Conservation (phyloP, 225 moss, liverwort and hornwort genomes). For the Takakia lepidozioides region DNA sequence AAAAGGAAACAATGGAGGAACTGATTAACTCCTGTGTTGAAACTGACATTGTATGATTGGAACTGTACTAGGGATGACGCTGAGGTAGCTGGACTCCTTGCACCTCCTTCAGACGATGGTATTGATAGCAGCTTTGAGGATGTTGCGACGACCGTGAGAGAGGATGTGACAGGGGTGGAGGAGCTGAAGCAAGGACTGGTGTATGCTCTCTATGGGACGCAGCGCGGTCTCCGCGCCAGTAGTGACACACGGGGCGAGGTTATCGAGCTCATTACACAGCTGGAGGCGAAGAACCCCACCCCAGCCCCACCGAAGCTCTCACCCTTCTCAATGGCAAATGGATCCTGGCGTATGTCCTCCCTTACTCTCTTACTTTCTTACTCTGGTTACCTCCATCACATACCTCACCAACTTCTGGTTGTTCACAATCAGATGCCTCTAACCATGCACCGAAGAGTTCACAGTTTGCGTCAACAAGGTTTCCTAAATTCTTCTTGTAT, state of each 20-base stretch:
- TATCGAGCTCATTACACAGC: constrained; percentile 82
- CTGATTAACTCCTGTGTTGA: background rate
- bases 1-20: background rate
- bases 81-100: constrained; percentile 36
- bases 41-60: background rate
- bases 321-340: constrained; percentile 84
- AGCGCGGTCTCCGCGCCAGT: constrained; percentile 84
- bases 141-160: constrained; percentile 25
- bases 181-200: constrained; percentile 82
- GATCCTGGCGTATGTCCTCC: constrained; percentile 79
- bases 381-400: too few species aligned
- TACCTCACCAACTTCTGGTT: too few species aligned
- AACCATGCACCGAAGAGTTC: too few species aligned
- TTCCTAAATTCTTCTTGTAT: too few species aligned
- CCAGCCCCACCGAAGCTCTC: constrained; percentile 72
- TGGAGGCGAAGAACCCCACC: constrained; percentile 93
- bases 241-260: constrained; percentile 94
- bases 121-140: constrained; percentile 9
- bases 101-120: constrained; percentile 33
- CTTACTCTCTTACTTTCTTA: too few species aligned
- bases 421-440: too few species aligned
- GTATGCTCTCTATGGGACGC: constrained; percentile 71
- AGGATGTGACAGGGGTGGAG: constrained; percentile 47
- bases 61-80: constrained; percentile 8
- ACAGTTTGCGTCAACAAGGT: too few species aligned